phyloP scores from a whole-genome alignment of 805 yeast species.

The Kodamaea fukazawae region DNA sequence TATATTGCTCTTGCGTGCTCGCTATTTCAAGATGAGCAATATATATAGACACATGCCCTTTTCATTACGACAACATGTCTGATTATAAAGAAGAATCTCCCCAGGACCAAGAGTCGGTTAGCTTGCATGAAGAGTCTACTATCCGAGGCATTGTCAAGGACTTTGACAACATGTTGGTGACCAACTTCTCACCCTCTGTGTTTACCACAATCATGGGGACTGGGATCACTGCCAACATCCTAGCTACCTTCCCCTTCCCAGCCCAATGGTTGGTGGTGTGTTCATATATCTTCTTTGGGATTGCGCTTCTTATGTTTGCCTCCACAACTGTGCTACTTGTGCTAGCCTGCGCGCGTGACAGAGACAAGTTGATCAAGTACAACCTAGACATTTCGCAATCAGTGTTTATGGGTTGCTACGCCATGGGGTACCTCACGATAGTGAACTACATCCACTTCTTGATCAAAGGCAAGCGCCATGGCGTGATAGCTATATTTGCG shows the following conservation, averaged over 20 bases:
- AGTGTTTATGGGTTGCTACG: constrained; percentile 71
- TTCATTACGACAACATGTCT: no score
- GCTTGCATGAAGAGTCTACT: no score
- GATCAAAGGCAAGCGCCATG: constrained; percentile 30
- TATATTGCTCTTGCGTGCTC: no score
- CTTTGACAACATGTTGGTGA: constrained; percentile 15
- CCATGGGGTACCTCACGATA: constrained; percentile 75
- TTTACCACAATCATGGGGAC: constrained; percentile 80
- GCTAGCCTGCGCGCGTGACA: constrained; percentile 37
- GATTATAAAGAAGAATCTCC: no score
- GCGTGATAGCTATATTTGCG: constrained; percentile 52
- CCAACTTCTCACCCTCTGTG: constrained; percentile 48
- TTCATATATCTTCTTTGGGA: constrained; percentile 62
- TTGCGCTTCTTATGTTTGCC: constrained; percentile 50
- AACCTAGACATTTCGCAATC: constrained; percentile 27
- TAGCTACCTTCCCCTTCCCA: constrained; percentile 64
- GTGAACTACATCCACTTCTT: constrained; percentile 53
- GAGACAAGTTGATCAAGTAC: constrained; percentile 14
- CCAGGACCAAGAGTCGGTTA: no score
- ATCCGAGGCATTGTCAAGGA: no score
- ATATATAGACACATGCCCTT: no score
- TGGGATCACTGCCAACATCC: constrained; percentile 64
- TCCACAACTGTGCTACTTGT: constrained; percentile 41
- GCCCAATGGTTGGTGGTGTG: constrained; percentile 55
- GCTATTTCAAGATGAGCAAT: no score